Base-by-base conservation (phyloP, 2,329 filamentous ascomycete genomes). In the Cryphonectria carpinicola region DNA sequence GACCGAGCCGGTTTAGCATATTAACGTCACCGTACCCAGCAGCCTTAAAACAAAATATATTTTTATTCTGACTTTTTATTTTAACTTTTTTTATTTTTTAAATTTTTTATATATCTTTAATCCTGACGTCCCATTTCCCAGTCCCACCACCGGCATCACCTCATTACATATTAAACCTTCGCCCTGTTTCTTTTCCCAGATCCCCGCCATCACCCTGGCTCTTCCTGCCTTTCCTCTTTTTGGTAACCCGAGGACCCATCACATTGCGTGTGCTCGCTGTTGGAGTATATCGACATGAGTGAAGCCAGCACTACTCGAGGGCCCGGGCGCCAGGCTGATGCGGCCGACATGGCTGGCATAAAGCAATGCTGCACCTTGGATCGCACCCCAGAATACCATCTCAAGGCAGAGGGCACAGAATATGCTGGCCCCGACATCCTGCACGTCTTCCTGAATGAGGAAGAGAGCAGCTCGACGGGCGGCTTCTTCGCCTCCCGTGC, bases 391-490 rank as follows among this genome's bases (percentile, higher is more conserved):
- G 61, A 64, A 28, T 43, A 41, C 11, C 60, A 62, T 2, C 35
- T 58, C 4, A 58, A 25, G n/a, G 37, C 61, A 41, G 61, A 64
- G 35, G 22, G 22, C n/a, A 43, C 61, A 17, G 61, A 64, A 35
- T 67, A 52, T 7, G 64, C 68, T 52, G 67, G 68, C 28, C 71
- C 69, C 7, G 71, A 72, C 25, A 72, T 72, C 19, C 49, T 71
- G 35, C 71, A 63, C 19, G 66, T 72, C 32, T 71, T 72, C 32
- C 28, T 49, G 2, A 66, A 67, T 41, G 71, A 69, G 17, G 25
- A 68, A 58, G 56, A 43, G 37, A 37, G n/a, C 65, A n/a, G 43
- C 35, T 22, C 11, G 32, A 28, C 46, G 28, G 5, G 61, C 22
- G 25, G 10, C 10, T 37, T 56, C 46, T 28, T 19, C 60, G 32